Base-by-base conservation (phyloP, 306 rosid genomes). In the Phaseolus lunatus region DNA sequence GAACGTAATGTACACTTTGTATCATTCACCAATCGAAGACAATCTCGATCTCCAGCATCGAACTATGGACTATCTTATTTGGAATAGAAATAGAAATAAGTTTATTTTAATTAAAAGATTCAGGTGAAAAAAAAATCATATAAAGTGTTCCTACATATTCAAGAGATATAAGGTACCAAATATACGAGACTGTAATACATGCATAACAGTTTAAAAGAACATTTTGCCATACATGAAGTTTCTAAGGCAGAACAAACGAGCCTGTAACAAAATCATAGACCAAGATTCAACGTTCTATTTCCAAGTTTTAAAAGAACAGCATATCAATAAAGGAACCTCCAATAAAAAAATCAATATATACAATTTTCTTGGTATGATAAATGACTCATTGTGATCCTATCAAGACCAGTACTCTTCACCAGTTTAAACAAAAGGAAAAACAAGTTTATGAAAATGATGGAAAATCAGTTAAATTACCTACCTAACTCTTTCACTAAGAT, bases 271-370 rank as follows among this genome's bases (percentile, higher is more conserved):
- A 66, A 13, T 12, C 20, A 26, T 27, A 48, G 41, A 29, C 39
- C 78, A 52, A 14, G 47, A 27, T 67, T 50, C 72, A 26, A 53
- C 2, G 18, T 54, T 10, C 48, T 33, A 8, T 20, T 22, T 69
- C 8, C 8, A 31, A 63, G 52, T 49, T 52, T 7, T 5, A 59
- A 39, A 69, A 19, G 37, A 76, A 65, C 13, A 53, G 27, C 23
- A 61, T 18, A 44, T 64, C 65, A 71, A 43, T 22, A 49, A 39
- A 48, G 35, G 27, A 44, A 82, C 16, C 74, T 71, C n/a, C 35
- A 71, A 26, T 20, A 45, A 48, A 23, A 48, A 39, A 67, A 78
- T 65, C 76, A 78, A 66, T 78, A 75, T 83, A 44, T 75, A 75
- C 86, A 83, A 13, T 76, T 79, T 39, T 29, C 75, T 49, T 61